These are phyloP conservation scores for Phytopythium boreale DNA, from an alignment of 352 stramenopile genomes.

Conservation along the genomic window DNA sequence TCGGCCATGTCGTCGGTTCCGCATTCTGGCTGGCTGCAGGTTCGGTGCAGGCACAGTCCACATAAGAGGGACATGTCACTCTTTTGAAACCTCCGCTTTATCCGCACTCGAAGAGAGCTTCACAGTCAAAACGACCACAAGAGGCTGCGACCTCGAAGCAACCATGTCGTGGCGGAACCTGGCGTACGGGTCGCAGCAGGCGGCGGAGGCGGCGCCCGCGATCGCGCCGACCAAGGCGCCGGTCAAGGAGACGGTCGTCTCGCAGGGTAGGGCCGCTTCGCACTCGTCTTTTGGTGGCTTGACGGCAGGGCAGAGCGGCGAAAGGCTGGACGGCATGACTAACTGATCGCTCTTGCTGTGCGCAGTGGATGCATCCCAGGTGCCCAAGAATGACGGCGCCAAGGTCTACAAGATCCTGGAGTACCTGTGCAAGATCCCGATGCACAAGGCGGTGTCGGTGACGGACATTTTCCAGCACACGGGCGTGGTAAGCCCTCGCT, in stretches of 20 bases:
- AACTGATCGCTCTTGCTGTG: neutral
- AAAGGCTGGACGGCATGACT: neutral
- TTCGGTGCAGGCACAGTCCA: neutral
- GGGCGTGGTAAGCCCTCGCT: slow-evolving; percentile 54
- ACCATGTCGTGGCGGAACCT: slow-evolving; percentile 79
- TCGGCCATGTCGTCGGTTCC: slow-evolving; percentile 7
- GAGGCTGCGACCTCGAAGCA: too few species aligned
- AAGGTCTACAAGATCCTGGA: slow-evolving; percentile 89
- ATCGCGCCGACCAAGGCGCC: slow-evolving; percentile 47
- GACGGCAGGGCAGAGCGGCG: neutral
- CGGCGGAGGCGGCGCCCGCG: slow-evolving; percentile 58
- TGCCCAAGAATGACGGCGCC: slow-evolving; percentile 82
- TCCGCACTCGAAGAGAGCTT: too few species aligned
- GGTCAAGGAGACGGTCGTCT: slow-evolving; percentile 53
- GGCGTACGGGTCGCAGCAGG: slow-evolving; percentile 77
- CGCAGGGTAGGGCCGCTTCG: slow-evolving; percentile 41
- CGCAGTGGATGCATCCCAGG: slow-evolving; percentile 69
- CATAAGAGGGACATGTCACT: neutral
- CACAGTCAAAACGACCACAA: neutral
- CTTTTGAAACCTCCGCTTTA: neutral
- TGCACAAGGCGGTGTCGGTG: slow-evolving; percentile 71
- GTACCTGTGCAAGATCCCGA: slow-evolving; percentile 77
- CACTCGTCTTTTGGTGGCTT: neutral
- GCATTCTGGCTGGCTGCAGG: neutral
- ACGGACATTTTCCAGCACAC: slow-evolving; percentile 81